These are phyloP conservation scores for Carex myosuroides DNA, from an alignment of 176 grass and related monocot genomes.

Conservation along the genomic window DNA sequence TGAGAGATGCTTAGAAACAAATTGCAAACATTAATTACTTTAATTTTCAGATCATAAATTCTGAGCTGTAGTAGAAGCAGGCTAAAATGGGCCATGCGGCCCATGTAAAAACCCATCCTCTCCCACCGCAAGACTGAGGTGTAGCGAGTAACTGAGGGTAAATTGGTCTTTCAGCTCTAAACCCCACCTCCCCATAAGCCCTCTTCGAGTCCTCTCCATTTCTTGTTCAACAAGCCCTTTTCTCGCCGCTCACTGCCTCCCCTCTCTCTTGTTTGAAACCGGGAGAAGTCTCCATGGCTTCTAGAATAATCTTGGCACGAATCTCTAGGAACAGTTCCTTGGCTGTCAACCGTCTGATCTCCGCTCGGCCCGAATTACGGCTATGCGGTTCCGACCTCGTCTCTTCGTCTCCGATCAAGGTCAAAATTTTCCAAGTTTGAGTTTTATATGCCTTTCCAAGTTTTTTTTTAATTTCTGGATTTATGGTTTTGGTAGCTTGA, in stretches of 20 bases:
- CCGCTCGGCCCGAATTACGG: background rate
- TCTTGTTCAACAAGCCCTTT: conserved; percentile 23
- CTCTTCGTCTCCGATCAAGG: conserved; percentile 12
- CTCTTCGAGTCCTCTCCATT: background rate
- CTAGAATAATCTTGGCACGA: conserved; percentile 12
- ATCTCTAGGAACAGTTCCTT: background rate
- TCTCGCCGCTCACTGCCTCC: background rate
- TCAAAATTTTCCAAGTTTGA: background rate
- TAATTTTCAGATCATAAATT: background rate
- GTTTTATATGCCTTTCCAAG: background rate
- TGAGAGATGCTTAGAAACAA: too few relatives aligned
- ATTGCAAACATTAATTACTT: too few relatives aligned
- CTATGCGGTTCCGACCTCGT: background rate
- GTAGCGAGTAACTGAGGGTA: background rate
- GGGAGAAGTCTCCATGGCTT: conserved; percentile 10
- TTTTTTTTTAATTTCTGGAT: background rate
- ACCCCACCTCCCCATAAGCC: conserved; percentile 1
- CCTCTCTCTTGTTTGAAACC: background rate
- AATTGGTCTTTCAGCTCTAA: background rate
- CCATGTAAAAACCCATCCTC: background rate
- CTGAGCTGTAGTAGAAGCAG: background rate
- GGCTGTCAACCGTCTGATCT: background rate
- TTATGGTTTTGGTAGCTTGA: background rate
- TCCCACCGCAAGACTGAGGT: background rate
- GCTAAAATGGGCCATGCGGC: background rate